Conservation (phyloP, 116 monocot species). For the Zostera marina region DNA sequence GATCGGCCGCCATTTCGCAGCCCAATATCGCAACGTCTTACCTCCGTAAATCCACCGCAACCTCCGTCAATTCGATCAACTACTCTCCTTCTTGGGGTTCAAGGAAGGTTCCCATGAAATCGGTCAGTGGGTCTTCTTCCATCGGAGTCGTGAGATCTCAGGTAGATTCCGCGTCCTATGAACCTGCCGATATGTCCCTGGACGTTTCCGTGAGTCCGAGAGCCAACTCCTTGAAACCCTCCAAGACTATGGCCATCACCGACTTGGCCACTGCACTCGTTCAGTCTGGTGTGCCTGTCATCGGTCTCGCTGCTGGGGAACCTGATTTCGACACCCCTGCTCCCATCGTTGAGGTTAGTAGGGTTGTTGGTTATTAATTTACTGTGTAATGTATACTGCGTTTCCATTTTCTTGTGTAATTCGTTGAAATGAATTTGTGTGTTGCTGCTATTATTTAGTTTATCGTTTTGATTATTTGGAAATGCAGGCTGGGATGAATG, state of each 20-base stretch:
- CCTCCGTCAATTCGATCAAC: not conserved
- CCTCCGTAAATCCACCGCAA: not conserved
- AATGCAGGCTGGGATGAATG: constrained; percentile 73
- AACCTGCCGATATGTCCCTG: not conserved
- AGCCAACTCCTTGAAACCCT: constrained; percentile 44
- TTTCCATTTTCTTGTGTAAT: too few species aligned
- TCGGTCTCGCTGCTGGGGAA: constrained; percentile 82
- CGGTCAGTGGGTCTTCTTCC: not conserved
- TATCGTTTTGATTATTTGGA: not conserved
- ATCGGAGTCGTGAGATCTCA: not conserved
- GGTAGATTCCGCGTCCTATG: not conserved
- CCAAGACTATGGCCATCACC: constrained; percentile 66
- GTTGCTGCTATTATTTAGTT: too few species aligned
- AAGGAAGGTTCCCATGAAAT: not conserved
- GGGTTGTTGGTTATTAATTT: constrained; percentile 15
- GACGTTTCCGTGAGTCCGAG: constrained; percentile 44
- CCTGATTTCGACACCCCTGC: constrained; percentile 80
- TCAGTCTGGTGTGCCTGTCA: constrained; percentile 77
- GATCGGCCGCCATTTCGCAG: not conserved
- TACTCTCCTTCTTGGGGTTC: not conserved
- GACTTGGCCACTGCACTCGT: constrained; percentile 77
- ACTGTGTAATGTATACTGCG: too few species aligned
- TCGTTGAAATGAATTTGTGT: too few species aligned
- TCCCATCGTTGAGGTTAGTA: constrained; percentile 53
- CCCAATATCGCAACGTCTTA: not conserved